Percentiles rank a stretch among this genome's conserved stretches.
Evolutionary conservation across 1,284 basidiomycete species (phyloP).

Genomic region (Pseudozyma pruni): DNA sequence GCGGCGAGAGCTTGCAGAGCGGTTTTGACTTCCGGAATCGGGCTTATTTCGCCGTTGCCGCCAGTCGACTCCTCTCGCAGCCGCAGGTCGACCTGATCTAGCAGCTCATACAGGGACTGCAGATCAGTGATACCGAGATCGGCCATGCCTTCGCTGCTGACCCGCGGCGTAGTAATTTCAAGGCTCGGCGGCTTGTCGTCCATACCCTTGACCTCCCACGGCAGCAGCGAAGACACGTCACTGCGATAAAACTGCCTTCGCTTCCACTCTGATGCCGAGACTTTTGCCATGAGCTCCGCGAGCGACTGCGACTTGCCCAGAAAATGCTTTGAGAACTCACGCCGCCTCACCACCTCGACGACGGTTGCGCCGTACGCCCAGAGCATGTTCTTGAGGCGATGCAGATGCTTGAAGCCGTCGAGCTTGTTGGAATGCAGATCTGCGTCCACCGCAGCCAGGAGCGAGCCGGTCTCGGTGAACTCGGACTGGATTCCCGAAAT

Average conservation of each 20-base stretch:
- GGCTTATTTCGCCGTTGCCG: constrained; percentile 13
- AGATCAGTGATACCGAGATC: constrained; percentile 52
- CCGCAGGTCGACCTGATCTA: constrained; percentile 51
- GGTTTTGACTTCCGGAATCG: constrained; percentile 51
- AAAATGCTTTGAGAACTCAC: constrained; percentile 75
- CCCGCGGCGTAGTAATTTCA: constrained; percentile 59
- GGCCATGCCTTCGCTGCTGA: constrained; percentile 37
- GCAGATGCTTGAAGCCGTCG: constrained; percentile 88
- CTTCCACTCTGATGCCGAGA: constrained; percentile 55
- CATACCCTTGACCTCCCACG: constrained; percentile 60
- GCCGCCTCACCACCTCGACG: constrained; percentile 86
- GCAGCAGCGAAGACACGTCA: constrained; percentile 52
- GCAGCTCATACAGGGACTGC: constrained; percentile 44
- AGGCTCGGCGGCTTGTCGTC: constrained; percentile 56
- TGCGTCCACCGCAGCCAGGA: constrained; percentile 56
- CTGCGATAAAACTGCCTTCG: constrained; percentile 49
- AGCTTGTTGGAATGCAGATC: constrained; percentile 52
- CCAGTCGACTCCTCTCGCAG: constrained; percentile 25
- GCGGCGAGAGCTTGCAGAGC: constrained; percentile 44
- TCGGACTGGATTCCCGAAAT: constrained; percentile 66
- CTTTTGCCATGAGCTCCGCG: constrained; percentile 65
- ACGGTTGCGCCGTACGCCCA: constrained; percentile 93
- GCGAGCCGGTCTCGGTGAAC: constrained; percentile 55
- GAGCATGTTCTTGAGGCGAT: constrained; percentile 86
- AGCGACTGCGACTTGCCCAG: constrained; percentile 56